Evolutionary conservation across 2,329 filamentous ascomycete species (phyloP).

Genomic region (Exophiala sp.): DNA sequence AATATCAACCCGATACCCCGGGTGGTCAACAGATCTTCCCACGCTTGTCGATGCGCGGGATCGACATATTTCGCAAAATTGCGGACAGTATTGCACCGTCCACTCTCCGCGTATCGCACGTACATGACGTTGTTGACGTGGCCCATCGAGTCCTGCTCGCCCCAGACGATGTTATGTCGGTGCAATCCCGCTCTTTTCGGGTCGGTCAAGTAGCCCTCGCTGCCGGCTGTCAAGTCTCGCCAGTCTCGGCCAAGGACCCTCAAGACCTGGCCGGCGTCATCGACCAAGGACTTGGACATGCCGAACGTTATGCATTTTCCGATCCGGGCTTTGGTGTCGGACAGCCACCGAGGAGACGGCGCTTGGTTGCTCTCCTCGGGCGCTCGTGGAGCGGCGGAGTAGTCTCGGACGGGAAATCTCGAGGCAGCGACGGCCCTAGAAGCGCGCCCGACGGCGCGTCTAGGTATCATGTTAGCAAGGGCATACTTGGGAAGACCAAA

Average conservation of each 20-base stretch:
- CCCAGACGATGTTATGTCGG: slow-evolving; percentile 70
- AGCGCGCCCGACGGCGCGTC: slow-evolving; percentile 13
- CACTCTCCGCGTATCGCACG: slow-evolving; percentile 77
- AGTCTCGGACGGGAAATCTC: background rate
- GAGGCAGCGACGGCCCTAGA: background rate
- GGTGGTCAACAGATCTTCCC: slow-evolving; percentile 67
- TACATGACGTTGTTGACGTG: slow-evolving; percentile 89
- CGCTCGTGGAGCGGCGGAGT: slow-evolving; percentile 56
- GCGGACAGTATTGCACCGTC: slow-evolving; percentile 71
- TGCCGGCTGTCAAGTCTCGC: slow-evolving; percentile 68
- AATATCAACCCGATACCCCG: slow-evolving; percentile 70
- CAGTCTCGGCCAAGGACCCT: slow-evolving; percentile 62
- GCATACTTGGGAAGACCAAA: no score
- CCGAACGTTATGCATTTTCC: slow-evolving; percentile 76
- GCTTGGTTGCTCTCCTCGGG: slow-evolving; percentile 59
- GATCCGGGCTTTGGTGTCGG: slow-evolving; percentile 62
- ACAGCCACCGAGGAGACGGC: slow-evolving; percentile 63
- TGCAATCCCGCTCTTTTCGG: slow-evolving; percentile 61
- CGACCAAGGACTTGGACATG: slow-evolving; percentile 55
- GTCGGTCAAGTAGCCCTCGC: slow-evolving; percentile 70
- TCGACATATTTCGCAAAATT: slow-evolving; percentile 66
- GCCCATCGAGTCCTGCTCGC: slow-evolving; percentile 60
- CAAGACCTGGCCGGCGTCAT: slow-evolving; percentile 58
- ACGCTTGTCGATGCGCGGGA: slow-evolving; percentile 58
- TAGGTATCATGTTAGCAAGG: slow-evolving; percentile 12